Evolutionary conservation across 2,329 filamentous ascomycete species (phyloP), one percentile per base, ranked within the genome.

Genomic region (Sclerotiophoma versabilis): DNA sequence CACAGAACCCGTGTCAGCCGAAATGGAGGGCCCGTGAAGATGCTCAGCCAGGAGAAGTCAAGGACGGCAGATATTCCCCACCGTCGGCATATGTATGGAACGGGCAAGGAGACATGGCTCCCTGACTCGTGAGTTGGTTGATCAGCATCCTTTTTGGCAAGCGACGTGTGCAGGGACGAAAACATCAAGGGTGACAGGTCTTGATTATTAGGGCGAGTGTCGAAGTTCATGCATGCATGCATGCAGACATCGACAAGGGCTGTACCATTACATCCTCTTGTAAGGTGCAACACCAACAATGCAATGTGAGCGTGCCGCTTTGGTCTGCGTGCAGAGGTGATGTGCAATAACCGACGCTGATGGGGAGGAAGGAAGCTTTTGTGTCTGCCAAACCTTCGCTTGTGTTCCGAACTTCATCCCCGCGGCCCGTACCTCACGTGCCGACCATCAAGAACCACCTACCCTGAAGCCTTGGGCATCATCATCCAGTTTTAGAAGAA

Each of bases 341-440:
- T 38, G 15, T 7, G 44, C n/a, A 27, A 30, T 17, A n/a, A 26
- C 41, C 11, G 22, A 27, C 12, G 20, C 4, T 19, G 25, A 23
- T 34, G 34, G 10, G 20, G n/a, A 32, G 8, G 34, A 37, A 34
- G 50, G 23, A 49, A 39, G 51, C 34, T 47, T 43, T 45, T n/a
- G 50, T 49, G 17, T 39, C 33, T 53, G 43, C 50, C 50, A 43
- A 51, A 25, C 32, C 19, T 23, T 38, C 43, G 29, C 30, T 36
- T 42, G 20, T 20, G 6, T 43, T 27, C 37, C 50, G 39, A 54
- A 44, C 25, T 54, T 54, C 44, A 44, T 14, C 38, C 50, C 37
- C 5, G 32, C 44, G 44, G 50, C 51, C 51, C 51, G 51, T 54
- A 49, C 44, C 43, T 43, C 25, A 27, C n/a, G n/a, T n/a, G 44